Conservation (phyloP, 306 rosid genomes). For the Luffa aegyptiaca region DNA sequence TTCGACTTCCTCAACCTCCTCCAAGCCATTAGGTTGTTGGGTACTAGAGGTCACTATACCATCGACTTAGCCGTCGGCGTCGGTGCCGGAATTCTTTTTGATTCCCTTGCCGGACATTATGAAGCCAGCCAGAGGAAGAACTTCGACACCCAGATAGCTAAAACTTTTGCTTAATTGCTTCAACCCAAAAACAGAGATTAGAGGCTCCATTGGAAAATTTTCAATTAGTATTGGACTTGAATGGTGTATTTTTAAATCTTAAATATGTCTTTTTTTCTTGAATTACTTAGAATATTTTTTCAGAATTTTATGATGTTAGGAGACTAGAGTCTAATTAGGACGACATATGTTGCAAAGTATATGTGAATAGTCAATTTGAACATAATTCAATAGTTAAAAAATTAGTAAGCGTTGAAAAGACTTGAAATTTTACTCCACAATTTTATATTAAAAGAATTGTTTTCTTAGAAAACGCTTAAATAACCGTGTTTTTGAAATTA, state of each 20-base stretch:
- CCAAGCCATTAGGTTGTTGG: slow-evolving; percentile 60
- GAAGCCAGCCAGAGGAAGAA: slow-evolving; percentile 38
- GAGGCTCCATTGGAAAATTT: neutral
- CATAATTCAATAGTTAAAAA: no score
- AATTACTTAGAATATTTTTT: no score
- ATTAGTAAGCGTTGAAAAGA: no score
- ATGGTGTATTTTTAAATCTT: neutral
- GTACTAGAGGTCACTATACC: slow-evolving; percentile 84
- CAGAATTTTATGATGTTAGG: no score
- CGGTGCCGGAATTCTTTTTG: slow-evolving; percentile 88
- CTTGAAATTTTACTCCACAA: no score
- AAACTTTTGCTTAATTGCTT: neutral
- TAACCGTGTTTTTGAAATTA: no score
- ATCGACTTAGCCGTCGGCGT: slow-evolving; percentile 81
- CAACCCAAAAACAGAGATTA: neutral
- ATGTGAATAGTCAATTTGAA: no score
- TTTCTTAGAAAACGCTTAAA: no score
- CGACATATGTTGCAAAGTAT: no score
- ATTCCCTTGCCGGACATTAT: slow-evolving; percentile 67
- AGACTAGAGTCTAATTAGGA: no score
- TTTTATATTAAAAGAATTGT: no score
- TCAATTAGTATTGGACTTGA: neutral
- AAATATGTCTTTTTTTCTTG: neutral
- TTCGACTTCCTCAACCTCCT: slow-evolving; percentile 63
- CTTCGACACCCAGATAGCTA: neutral